Evolutionary conservation across 495 filamentous ascomycete species (phyloP).

Genomic region (Peziza echinospora): DNA sequence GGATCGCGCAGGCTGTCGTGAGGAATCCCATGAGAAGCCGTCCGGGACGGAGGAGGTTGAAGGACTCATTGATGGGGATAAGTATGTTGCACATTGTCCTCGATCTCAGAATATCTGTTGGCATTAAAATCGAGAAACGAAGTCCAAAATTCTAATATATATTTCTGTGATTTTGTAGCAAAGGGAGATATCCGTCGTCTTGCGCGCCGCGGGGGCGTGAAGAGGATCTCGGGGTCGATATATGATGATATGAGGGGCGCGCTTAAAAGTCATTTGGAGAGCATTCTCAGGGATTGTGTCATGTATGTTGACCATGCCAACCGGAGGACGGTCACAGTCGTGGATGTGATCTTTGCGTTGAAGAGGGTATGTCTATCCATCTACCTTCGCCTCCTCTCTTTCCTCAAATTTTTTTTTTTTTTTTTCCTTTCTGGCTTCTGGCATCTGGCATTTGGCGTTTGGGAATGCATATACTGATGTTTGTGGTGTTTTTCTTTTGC

Average conservation of each 20-base stretch:
- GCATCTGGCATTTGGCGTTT: too few relatives aligned
- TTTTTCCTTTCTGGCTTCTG: too few relatives aligned
- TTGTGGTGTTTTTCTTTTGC: too few relatives aligned
- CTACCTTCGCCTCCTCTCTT: too few relatives aligned
- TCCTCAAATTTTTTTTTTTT: too few relatives aligned
- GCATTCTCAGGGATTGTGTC: constrained; percentile 30
- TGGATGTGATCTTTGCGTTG: constrained; percentile 42
- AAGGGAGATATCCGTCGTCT: constrained; percentile 34
- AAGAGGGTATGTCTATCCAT: too few relatives aligned
- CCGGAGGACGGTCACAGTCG: constrained; percentile 38
- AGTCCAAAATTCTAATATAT: neutral
- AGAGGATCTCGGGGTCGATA: constrained; percentile 43
- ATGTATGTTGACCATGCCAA: constrained; percentile 29
- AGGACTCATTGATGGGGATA: constrained; percentile 40
- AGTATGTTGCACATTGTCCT: constrained; percentile 27
- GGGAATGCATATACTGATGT: too few relatives aligned
- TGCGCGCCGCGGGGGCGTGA: constrained; percentile 58
- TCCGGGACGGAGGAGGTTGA: neutral
- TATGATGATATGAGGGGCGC: constrained; percentile 45
- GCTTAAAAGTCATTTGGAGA: constrained; percentile 30
- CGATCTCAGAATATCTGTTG: neutral
- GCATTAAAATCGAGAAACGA: neutral
- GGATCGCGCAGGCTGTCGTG: neutral
- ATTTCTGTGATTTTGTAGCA: constrained; percentile 1
- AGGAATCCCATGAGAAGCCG: too few relatives aligned